These are phyloP conservation scores for Haplosporangium sp. DNA, from an alignment of 371 early-diverging fungal genomes.

Conservation along the genomic window DNA sequence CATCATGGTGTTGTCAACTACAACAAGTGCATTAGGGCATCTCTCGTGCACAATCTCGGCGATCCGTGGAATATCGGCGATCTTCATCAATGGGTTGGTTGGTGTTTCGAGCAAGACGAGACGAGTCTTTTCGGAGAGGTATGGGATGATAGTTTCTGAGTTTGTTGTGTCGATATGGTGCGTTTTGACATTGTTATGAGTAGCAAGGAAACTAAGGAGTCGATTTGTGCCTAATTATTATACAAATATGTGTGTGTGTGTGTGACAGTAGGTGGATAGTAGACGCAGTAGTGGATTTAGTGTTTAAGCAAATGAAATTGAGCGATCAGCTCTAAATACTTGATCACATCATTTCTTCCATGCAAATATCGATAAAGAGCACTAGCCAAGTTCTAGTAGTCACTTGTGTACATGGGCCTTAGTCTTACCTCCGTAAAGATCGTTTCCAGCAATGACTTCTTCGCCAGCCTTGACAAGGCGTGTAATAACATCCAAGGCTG, in stretches of 20 bases:
- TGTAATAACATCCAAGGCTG: conserved; percentile 87
- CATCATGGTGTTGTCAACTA: conserved; percentile 97
- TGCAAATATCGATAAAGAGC: conserved; percentile 15
- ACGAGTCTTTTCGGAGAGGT: conserved; percentile 82
- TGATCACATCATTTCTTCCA: conserved; percentile 43
- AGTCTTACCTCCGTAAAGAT: conserved; percentile 84
- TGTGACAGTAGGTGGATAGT: conserved; percentile 1
- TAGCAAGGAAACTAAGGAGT: conserved; percentile 77
- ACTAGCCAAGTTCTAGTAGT: conserved; percentile 5
- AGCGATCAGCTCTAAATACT: conserved; percentile 14
- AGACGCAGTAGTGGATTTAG: neutral
- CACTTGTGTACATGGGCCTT: neutral
- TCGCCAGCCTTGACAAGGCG: conserved; percentile 83
- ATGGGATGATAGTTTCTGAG: conserved; percentile 67
- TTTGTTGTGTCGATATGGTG: conserved; percentile 89
- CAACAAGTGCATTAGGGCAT: conserved; percentile 82
- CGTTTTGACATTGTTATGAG: conserved; percentile 77
- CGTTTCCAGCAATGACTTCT: conserved; percentile 90
- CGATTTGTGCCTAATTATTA: conserved; percentile 80
- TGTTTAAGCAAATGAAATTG: conserved; percentile 25
- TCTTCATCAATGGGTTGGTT: conserved; percentile 90
- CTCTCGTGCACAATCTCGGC: conserved; percentile 72
- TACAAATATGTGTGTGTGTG: neutral
- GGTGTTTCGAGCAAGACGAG: conserved; percentile 90
- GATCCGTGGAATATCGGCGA: conserved; percentile 85